Percentiles rank a stretch among this genome's conserved stretches.
Conservation (phyloP, 495 filamentous ascomycete species). For the Cercophora samala region DNA sequence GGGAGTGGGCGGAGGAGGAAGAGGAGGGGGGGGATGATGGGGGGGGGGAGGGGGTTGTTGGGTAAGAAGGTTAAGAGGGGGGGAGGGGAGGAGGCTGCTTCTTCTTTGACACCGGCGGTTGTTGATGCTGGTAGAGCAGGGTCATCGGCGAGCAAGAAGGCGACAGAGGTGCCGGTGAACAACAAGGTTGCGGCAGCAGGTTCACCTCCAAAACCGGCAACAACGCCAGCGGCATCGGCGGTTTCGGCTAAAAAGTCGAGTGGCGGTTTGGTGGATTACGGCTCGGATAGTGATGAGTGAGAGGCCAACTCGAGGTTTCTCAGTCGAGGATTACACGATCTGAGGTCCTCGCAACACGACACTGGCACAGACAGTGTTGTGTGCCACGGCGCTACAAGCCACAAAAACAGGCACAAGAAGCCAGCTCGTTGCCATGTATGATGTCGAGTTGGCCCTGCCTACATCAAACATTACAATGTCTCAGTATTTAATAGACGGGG, state of each 20-base stretch:
- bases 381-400: background rate
- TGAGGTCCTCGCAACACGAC: background rate
- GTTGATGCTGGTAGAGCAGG: conserved; percentile 19
- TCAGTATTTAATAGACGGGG: background rate
- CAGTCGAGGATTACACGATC: background rate
- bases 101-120: too few species aligned
- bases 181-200: background rate
- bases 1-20: conserved; percentile 4
- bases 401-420: background rate
- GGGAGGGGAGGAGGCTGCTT: conserved; percentile 31
- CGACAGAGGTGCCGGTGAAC: conserved; percentile 1
- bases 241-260: conserved; percentile 15
- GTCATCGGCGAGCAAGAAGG: conserved; percentile 17
- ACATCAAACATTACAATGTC: background rate
- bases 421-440: background rate
- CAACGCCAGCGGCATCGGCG: background rate
- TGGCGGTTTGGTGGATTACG: conserved; percentile 33
- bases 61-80: conserved; percentile 25
- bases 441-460: background rate
- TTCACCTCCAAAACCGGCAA: background rate
- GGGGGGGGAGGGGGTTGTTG: conserved; percentile 22
- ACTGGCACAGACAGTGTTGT: background rate
- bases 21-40: conserved; percentile 15
- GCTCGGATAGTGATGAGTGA: conserved; percentile 33
- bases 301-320: background rate